Percentiles rank a stretch among this genome's conserved stretches.
phyloP scores from a whole-genome alignment of 2,329 filamentous ascomycete genomes.

The Aspergillus sp. region DNA sequence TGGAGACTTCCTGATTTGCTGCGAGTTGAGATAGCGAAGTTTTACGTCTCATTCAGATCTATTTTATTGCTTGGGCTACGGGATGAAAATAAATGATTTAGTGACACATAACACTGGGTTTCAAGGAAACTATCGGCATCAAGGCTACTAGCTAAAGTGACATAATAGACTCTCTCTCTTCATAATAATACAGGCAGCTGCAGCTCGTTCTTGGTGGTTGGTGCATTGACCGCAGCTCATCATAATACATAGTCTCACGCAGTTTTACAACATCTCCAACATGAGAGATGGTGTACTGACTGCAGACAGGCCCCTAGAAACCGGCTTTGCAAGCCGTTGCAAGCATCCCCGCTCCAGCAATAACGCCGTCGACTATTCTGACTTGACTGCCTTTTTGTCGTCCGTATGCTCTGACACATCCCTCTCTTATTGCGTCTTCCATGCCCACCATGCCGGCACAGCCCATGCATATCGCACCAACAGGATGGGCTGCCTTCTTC shows the following conservation, averaged over 20 bases:
- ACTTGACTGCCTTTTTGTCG: slow-evolving; percentile 59
- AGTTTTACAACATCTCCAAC: not conserved
- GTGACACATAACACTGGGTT: not conserved
- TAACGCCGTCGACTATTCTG: slow-evolving; percentile 71
- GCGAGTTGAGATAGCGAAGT: too few species aligned
- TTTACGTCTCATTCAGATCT: too few species aligned
- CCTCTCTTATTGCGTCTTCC: slow-evolving; percentile 71
- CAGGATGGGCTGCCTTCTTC: slow-evolving; percentile 46
- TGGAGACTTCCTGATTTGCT: too few species aligned
- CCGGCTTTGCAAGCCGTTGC: slow-evolving; percentile 41
- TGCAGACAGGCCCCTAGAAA: slow-evolving; percentile 25
- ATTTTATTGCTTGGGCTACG: not conserved
- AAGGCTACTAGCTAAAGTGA: not conserved
- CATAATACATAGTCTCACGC: not conserved
- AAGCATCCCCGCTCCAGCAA: slow-evolving; percentile 40
- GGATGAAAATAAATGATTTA: not conserved
- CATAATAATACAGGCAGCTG: not conserved
- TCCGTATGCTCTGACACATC: slow-evolving; percentile 66
- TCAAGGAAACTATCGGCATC: too few species aligned
- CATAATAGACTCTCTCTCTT: not conserved
- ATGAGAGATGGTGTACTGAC: not conserved
- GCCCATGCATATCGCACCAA: slow-evolving; percentile 75
- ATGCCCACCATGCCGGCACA: slow-evolving; percentile 91
- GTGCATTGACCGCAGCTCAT: not conserved
- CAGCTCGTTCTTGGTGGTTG: not conserved